phyloP scores from a whole-genome alignment of 768 basidiomycete genomes.

The Dacryopinax spathularia region DNA sequence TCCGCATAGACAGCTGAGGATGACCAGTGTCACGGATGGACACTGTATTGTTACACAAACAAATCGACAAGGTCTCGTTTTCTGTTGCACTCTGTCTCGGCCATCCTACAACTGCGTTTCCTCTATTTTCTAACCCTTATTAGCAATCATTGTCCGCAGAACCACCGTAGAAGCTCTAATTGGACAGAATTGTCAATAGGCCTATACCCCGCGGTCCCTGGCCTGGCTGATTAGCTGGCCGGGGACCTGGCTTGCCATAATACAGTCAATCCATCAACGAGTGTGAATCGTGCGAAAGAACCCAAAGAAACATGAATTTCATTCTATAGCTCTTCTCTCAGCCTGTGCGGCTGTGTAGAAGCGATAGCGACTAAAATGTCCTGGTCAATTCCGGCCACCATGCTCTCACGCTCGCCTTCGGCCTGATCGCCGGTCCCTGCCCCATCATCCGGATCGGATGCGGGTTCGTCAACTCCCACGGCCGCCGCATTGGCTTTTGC shows the following conservation, averaged over 20 bases:
- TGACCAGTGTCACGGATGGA: constrained; percentile 4
- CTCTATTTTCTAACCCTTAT: not conserved
- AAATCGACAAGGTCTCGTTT: not conserved
- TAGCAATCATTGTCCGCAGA: not conserved
- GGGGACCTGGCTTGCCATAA: not conserved
- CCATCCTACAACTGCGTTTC: constrained; percentile 5
- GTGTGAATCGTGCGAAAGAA: not conserved
- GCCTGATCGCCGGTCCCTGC: no score
- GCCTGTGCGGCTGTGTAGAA: not conserved
- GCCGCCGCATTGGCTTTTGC: constrained; percentile 10
- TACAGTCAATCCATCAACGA: not conserved
- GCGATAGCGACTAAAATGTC: not conserved
- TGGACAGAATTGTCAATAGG: not conserved
- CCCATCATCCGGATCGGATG: not conserved
- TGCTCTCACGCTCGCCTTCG: constrained; percentile 2
- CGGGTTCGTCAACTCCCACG: constrained; percentile 12
- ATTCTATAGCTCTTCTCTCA: not conserved
- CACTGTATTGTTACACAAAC: constrained; percentile 5
- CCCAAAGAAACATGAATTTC: not conserved
- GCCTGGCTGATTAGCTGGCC: not conserved
- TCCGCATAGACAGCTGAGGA: constrained; percentile 2
- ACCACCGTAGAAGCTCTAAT: not conserved
- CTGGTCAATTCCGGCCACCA: not conserved
- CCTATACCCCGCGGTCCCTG: not conserved
- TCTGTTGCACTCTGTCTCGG: not conserved